Conservation (phyloP, 208 protist genomes). For the Leishmania tarentolae region DNA sequence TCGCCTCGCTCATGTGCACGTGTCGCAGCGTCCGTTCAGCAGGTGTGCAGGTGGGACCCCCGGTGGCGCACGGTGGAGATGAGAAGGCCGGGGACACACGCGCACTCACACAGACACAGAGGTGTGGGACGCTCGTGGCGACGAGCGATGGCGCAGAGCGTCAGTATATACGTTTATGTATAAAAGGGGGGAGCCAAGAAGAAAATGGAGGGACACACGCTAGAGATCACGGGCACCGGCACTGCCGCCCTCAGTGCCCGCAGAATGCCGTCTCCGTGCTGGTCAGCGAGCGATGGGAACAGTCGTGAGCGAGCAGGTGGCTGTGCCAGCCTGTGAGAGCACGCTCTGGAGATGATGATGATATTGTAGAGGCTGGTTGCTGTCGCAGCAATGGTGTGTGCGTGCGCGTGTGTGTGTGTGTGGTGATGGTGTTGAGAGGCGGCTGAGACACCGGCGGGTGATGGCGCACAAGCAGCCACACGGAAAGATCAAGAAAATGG, state of each 20-base stretch:
- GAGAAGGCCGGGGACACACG: not conserved
- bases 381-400: not conserved
- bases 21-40: not conserved
- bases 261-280: not conserved
- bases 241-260: too few species aligned
- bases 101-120: not conserved
- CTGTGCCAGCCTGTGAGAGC: not conserved
- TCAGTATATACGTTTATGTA: too few species aligned
- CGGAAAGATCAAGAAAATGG: not conserved
- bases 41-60: not conserved
- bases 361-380: not conserved
- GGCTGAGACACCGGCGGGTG: not conserved
- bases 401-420: not conserved
- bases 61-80: not conserved
- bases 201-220: too few species aligned
- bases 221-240: too few species aligned
- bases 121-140: not conserved
- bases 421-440: not conserved
- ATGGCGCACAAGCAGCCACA: too few species aligned
- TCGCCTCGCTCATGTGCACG: slow-evolving; percentile 8
- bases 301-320: not conserved
- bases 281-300: not conserved
- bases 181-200: too few species aligned
- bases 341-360: not conserved
- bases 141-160: not conserved